A percentile compares a stretch with the other conserved stretches of the same genome.
These are phyloP conservation scores for Viola odorata DNA, from an alignment of 345 rosid species.

Conservation along the genomic window DNA sequence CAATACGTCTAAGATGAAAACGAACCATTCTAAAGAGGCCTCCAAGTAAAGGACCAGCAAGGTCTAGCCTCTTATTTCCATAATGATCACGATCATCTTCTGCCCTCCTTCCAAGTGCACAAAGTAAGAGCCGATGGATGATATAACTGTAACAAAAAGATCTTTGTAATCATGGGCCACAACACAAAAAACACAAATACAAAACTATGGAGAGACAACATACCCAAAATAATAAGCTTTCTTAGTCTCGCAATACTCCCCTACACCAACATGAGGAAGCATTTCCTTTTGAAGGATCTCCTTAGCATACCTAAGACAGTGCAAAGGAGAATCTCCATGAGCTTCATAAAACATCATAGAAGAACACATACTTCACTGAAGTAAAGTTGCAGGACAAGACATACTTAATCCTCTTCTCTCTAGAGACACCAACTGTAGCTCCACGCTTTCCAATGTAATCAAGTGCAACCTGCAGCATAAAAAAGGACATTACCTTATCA, in stretches of 20 bases:
- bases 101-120: constrained; percentile 91
- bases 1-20: constrained; percentile 1
- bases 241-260: constrained; percentile 88
- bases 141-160: constrained; percentile 48
- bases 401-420: constrained; percentile 92
- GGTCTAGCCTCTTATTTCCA: constrained; percentile 99
- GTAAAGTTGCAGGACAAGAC: constrained; percentile 23
- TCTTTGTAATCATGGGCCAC: constrained; percentile 9
- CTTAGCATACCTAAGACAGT: constrained; percentile 69
- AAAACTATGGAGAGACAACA: constrained; percentile 9
- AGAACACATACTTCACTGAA: constrained; percentile 10
- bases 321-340: constrained; percentile 21
- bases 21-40: constrained; percentile 95
- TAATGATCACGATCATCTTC: constrained; percentile 99
- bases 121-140: constrained; percentile 83
- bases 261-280: constrained; percentile 97
- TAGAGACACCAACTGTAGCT: constrained; percentile 91
- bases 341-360: constrained; percentile 18
- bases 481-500: not conserved
- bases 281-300: constrained; percentile 98
- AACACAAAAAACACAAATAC: not conserved
- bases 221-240: constrained; percentile 98
- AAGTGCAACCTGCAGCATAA: constrained; percentile 73
- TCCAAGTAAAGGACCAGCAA: constrained; percentile 98
- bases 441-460: constrained; percentile 98